Evolutionary conservation across 768 basidiomycete genomes (phyloP).

Genomic region (Tubosaeta sp.): DNA sequence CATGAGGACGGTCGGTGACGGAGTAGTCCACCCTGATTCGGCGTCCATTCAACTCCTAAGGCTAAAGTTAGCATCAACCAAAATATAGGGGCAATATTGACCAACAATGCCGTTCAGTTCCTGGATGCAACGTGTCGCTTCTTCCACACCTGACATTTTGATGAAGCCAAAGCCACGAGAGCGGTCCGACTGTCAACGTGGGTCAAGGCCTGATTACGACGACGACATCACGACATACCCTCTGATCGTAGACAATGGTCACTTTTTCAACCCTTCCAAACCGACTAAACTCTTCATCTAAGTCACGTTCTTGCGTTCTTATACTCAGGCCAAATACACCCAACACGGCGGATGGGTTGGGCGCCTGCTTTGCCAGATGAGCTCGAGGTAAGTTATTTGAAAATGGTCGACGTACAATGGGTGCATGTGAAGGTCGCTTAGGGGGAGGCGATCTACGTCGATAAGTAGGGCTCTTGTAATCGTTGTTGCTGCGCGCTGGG

Average conservation of each 20-base stretch:
- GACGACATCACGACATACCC: constrained; percentile 48
- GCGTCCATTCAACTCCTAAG: constrained; percentile 88
- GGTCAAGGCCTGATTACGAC: constrained; percentile 19
- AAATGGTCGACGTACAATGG: constrained; percentile 50
- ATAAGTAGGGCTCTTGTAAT: constrained; percentile 53
- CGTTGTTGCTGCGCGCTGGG: constrained; percentile 50
- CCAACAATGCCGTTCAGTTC: constrained; percentile 90
- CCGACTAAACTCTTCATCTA: constrained; percentile 90
- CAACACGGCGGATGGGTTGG: constrained; percentile 82
- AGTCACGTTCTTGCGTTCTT: constrained; percentile 86
- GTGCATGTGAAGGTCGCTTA: constrained; percentile 65
- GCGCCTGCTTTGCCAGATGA: constrained; percentile 61
- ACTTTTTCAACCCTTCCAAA: constrained; percentile 93
- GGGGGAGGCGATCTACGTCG: constrained; percentile 60
- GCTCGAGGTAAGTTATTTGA: constrained; percentile 16
- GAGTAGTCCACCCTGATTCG: constrained; percentile 97
- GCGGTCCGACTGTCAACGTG: constrained; percentile 67
- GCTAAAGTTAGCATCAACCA: constrained; percentile 6
- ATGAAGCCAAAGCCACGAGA: constrained; percentile 99
- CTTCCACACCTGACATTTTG: constrained; percentile 85
- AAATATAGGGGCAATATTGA: constrained; percentile 6
- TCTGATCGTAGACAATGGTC: constrained; percentile 93
- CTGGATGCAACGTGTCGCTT: constrained; percentile 82
- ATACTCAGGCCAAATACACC: constrained; percentile 99
- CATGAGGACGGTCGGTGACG: constrained; percentile 89